These are phyloP conservation scores for Paecilomyces sp. DNA, from an alignment of 2,329 filamentous ascomycete genomes.

Conservation along the genomic window DNA sequence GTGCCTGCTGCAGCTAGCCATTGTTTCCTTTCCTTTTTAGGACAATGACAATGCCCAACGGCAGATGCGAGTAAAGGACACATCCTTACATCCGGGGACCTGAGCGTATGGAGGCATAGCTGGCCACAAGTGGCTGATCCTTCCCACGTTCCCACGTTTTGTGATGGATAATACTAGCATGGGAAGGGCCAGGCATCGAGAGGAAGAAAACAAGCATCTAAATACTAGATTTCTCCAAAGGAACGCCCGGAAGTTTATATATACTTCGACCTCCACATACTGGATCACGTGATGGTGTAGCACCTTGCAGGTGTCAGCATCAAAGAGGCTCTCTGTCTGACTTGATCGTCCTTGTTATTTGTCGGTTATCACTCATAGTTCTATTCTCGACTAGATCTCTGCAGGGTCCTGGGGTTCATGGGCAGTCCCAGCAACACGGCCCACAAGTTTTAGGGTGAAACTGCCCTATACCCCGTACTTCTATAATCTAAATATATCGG, in stretches of 20 bases:
- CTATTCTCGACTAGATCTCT: background rate
- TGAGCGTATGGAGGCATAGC: background rate
- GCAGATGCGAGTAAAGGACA: background rate
- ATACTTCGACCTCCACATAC: too few species aligned
- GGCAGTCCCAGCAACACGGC: background rate
- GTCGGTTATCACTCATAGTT: background rate
- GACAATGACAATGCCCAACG: background rate
- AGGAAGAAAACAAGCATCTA: background rate
- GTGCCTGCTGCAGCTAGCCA: background rate
- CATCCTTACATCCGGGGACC: background rate
- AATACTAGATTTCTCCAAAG: background rate
- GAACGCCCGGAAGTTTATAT: too few species aligned
- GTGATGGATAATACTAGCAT: background rate
- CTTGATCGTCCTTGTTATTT: background rate
- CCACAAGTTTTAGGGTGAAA: background rate
- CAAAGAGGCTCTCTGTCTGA: background rate
- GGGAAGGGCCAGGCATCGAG: background rate
- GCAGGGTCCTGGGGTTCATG: background rate
- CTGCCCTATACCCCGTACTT: background rate
- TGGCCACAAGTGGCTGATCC: background rate
- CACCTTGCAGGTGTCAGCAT: too few species aligned
- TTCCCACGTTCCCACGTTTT: background rate
- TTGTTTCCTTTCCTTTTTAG: background rate
- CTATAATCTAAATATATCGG: background rate
- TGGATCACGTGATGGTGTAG: too few species aligned